These are phyloP conservation scores for Mucor circinelloides DNA, from an alignment of 371 early-diverging fungal genomes.

Conservation along the genomic window DNA sequence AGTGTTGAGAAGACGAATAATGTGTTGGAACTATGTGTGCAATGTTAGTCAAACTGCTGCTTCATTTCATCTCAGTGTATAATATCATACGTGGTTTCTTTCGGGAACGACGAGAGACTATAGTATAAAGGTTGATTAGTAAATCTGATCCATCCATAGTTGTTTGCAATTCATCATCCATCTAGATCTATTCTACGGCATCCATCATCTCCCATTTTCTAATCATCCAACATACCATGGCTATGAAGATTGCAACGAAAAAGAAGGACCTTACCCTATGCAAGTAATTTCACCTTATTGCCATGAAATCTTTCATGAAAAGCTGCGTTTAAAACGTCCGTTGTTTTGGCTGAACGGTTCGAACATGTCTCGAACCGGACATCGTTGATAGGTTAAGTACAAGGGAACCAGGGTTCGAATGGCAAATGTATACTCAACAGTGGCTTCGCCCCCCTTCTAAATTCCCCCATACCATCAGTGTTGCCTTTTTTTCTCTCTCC, in stretches of 20 bases:
- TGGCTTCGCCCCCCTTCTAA: conserved; percentile 14
- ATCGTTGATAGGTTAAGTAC: not conserved
- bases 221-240: conserved; percentile 18
- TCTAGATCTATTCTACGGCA: conserved; percentile 6
- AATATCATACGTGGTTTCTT: conserved; percentile 57
- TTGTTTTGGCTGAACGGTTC: not conserved
- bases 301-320: not conserved
- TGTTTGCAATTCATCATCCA: conserved; percentile 12
- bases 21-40: conserved; percentile 87
- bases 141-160: not conserved
- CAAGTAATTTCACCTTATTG: conserved; percentile 12
- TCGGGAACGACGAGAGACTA: conserved; percentile 91
- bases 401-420: conserved; percentile 12
- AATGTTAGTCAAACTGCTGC: not conserved
- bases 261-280: conserved; percentile 26
- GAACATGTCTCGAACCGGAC: not conserved
- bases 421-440: not conserved
- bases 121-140: conserved; percentile 7
- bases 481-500: conserved; percentile 9
- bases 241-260: conserved; percentile 26
- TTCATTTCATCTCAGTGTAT: conserved; percentile 20
- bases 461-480: not conserved
- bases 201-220: conserved; percentile 11
- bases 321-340: not conserved
- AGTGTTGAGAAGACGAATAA: conserved; percentile 99